Conservation (phyloP, 2,329 filamentous ascomycete genomes). For the Aspergillus ustus region DNA sequence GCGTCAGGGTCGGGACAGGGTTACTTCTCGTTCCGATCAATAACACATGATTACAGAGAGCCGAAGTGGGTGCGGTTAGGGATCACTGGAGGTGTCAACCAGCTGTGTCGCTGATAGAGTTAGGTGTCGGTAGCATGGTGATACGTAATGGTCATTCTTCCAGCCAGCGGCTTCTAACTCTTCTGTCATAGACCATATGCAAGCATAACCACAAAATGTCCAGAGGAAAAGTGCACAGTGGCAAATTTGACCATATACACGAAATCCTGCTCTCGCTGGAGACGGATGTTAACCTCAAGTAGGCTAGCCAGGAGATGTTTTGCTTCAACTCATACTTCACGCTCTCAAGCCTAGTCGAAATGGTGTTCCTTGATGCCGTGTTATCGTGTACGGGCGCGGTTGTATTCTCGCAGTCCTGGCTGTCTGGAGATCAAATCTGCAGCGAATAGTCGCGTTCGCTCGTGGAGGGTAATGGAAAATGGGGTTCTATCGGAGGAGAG, state of each 20-base stretch:
- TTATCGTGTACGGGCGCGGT: background rate
- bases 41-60: too few species aligned
- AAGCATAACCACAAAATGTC: conserved; percentile 5
- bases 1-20: too few species aligned
- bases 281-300: background rate
- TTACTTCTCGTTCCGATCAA: too few species aligned
- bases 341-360: conserved; percentile 3
- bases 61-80: too few species aligned
- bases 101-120: background rate
- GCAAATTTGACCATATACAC: conserved; percentile 7
- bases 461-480: background rate
- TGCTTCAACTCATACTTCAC: conserved; percentile 1
- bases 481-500: background rate
- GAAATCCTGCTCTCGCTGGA: background rate
- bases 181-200: conserved; percentile 7
- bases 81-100: background rate
- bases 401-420: background rate
- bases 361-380: background rate
- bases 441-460: background rate
- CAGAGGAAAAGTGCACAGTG: background rate
- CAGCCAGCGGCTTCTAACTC: conserved; percentile 10
- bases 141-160: conserved; percentile 12
- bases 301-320: background rate
- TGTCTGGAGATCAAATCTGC: conserved; percentile 4
- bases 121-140: background rate